Base-by-base conservation (phyloP, 1,139 yeast species). In the Hemisphaericaspora xylofermentans region DNA sequence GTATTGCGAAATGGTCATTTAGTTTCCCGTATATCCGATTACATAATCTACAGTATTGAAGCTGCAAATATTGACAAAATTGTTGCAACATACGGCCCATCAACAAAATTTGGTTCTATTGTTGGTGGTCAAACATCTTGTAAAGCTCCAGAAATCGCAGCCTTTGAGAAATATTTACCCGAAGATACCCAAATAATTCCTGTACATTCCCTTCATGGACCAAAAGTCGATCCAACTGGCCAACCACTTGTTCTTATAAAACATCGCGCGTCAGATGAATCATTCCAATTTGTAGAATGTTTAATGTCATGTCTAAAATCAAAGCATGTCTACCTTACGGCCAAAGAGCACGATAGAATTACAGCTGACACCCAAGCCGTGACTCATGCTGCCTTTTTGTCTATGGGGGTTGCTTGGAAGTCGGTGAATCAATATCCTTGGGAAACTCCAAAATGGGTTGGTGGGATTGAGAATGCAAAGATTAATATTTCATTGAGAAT, bases 51-150 rank as follows among this genome's bases (percentile, higher is more conserved):
- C 68, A 82, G 91, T 47, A 97, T 91, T 3, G 98, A 91, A 58
- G 95, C 96, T 1, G 96, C 83, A 51, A 79, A 81, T 54, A 84
- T 93, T 38, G 80, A 71, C 39, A 71, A 74, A 45, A 86, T 91
- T 35, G 96, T 89, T 6, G 57, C 78, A 5, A 39, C 66, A 27
- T 93, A 89, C 60, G 97, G 96, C 0, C 94, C 96, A 0, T 72
- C 96, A 0, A 84, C 96, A 3, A 93, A 89, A 60, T 66, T 79
- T 13, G 95, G 95, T 2, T 85, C 96, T 3, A 79, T 89, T 39
- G 96, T 93, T 9, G 98, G 98, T n/a, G 98, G 98, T 4, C 98
- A 93, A 61, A 91, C 98, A 0, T 87, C 96, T 5, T 93, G 98
- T 66, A 93, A 93, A 58, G 84, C 80, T 15, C 95, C 95, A 0